Percentiles rank a stretch among this genome's conserved stretches.
These are phyloP conservation scores for Amanita pallidorosea DNA, from an alignment of 768 basidiomycete species.

Conservation along the genomic window DNA sequence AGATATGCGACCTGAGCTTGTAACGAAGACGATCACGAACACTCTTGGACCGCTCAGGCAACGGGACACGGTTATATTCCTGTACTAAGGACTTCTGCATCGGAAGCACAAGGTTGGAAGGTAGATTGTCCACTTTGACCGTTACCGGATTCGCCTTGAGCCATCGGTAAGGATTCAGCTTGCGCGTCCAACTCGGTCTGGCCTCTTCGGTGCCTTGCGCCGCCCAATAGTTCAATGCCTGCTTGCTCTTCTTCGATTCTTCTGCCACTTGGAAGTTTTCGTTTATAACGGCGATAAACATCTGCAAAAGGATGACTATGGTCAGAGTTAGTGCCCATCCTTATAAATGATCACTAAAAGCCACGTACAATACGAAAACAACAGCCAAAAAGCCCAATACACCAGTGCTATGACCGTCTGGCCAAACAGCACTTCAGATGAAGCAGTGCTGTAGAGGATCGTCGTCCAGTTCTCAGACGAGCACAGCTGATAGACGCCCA, in stretches of 20 bases:
- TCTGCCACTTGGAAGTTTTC: conserved; percentile 93
- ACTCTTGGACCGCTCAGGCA: background rate
- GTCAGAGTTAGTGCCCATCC: conserved; percentile 2
- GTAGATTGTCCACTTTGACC: conserved; percentile 59
- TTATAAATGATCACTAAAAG: background rate
- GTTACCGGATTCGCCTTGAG: conserved; percentile 63
- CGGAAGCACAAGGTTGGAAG: conserved; percentile 66
- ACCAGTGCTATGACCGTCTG: conserved; percentile 64
- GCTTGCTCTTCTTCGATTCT: conserved; percentile 75
- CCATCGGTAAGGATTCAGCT: conserved; percentile 84
- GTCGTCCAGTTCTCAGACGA: conserved; percentile 94
- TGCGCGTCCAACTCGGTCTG: conserved; percentile 54
- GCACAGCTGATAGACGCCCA: conserved; percentile 82
- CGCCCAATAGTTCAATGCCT: conserved; percentile 61
- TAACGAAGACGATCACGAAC: conserved; percentile 3
- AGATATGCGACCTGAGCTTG: conserved; percentile 7
- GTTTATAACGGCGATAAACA: conserved; percentile 97
- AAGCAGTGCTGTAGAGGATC: conserved; percentile 51
- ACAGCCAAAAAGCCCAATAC: conserved; percentile 75
- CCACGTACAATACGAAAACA: conserved; percentile 82
- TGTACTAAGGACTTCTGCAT: conserved; percentile 70
- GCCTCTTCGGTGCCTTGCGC: conserved; percentile 43
- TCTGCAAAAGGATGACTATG: conserved; percentile 83
- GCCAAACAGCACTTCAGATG: conserved; percentile 49
- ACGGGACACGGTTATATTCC: conserved; percentile 25